Conservation (phyloP, 1,284 basidiomycete species). For the Tilletiopsis washingtonensis region DNA sequence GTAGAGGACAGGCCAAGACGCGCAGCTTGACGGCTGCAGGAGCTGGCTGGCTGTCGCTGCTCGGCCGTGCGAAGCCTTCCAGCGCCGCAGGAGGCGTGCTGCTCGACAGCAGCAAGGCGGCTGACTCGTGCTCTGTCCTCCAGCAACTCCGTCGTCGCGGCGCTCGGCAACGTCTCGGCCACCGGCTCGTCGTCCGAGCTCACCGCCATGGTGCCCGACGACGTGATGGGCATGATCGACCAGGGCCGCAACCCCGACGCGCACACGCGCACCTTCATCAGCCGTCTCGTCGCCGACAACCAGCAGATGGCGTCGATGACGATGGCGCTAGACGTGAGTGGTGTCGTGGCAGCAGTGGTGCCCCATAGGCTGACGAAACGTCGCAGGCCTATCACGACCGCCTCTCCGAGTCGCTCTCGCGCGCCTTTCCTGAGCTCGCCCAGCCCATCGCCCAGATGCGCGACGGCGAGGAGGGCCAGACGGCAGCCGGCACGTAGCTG, state of each 20-base stretch:
- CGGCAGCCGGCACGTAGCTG: no score
- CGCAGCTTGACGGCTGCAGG: no score
- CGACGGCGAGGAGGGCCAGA: no score
- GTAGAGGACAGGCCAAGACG: no score
- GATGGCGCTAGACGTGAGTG: conserved; percentile 13
- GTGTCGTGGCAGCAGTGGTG: background rate
- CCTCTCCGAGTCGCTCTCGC: conserved; percentile 4
- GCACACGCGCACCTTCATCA: conserved; percentile 38
- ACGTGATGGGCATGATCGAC: conserved; percentile 40
- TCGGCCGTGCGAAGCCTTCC: no score
- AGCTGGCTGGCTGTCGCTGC: no score
- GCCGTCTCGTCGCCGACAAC: conserved; percentile 39
- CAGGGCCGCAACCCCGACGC: conserved; percentile 43
- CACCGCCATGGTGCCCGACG: conserved; percentile 28
- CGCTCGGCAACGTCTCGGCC: conserved; percentile 27
- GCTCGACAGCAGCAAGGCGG: no score
- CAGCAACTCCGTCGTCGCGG: conserved; percentile 23
- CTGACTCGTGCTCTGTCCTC: background rate
- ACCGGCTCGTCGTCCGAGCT: conserved; percentile 21
- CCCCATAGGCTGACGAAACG: background rate
- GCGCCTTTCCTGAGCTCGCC: conserved; percentile 7
- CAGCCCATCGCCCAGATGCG: conserved; percentile 3
- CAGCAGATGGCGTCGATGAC: conserved; percentile 42
- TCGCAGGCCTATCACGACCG: conserved; percentile 6
- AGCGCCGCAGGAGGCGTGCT: no score